Evolutionary conservation across 2,329 filamentous ascomycete species (phyloP), one percentile per base, ranked within the genome.

Genomic region (Mariannaea sp.): DNA sequence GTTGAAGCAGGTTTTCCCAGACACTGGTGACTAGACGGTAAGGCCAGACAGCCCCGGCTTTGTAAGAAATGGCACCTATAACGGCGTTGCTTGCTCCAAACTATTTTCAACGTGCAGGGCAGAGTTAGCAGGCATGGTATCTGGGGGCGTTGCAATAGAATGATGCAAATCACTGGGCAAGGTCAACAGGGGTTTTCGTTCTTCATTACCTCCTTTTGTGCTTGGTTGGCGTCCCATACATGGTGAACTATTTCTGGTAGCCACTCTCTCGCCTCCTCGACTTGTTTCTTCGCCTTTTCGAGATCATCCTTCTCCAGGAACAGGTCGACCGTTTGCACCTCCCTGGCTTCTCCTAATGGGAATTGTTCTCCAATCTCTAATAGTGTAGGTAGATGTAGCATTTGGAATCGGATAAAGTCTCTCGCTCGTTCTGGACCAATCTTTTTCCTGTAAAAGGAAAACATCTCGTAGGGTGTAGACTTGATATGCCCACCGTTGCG

Each of bases 401-500:
- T 65, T 64, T 78, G 73, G 46, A 81, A 79, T n/a, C 69, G 59
- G 3, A 74, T 69, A 3, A 81, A 57, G 10, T 66, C 65, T 3
- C 68, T 68, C 5, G 80, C 80, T 13, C 68, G 60, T 19, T 73
- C 70, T 0, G 60, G 60, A 0, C 73, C 72, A 3, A 75, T 43
- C 7, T 44, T 60, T 4, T 42, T 43, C 26, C 69, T 68, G 4
- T 77, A 63, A 3, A 52, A 54, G 2, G 65, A 61, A 44, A 77
- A 80, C 36, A 73, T 65, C 46, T 75, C 71, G 53, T 79, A 74
- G 3, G 77, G 74, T 3, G 69, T 67, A 20, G 70, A 65, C 62
- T 81, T 80, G 55, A 81, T 75, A 62, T 80, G 79, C 0, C 78
- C 80, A 16, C 79, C 80, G 55, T 82, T 82, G 42, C 80, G 73